Evolutionary conservation across 495 filamentous ascomycete species (phyloP).

Genomic region (Podospora pseudopauciseta): DNA sequence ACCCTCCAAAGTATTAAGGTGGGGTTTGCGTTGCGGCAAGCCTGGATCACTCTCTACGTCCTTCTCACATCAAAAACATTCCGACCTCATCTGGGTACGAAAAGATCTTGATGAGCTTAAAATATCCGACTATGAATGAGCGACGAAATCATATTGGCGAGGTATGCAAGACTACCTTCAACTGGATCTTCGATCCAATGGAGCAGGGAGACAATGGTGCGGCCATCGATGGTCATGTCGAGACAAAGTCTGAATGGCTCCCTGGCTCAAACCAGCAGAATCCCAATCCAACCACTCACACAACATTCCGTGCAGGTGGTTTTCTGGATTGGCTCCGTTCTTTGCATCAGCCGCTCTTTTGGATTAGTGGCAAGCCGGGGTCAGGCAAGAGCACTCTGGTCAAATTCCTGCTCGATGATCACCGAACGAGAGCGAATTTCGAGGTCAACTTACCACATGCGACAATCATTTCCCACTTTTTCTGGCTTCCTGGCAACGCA

Average conservation of each 20-base stretch:
- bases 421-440: neutral
- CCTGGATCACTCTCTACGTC: too few relatives aligned
- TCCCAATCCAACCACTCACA: neutral
- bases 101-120: too few relatives aligned
- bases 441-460: neutral
- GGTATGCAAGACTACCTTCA: neutral
- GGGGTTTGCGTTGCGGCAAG: too few relatives aligned
- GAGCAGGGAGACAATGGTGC: neutral
- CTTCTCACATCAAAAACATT: too few relatives aligned
- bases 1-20: too few relatives aligned
- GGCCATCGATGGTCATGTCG: neutral
- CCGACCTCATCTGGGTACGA: too few relatives aligned
- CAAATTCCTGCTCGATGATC: neutral
- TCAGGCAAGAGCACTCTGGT: neutral
- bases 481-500: neutral
- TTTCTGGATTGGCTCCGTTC: neutral
- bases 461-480: neutral
- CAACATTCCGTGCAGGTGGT: neutral
- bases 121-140: constrained; percentile 9
- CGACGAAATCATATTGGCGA: neutral
- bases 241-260: too few relatives aligned
- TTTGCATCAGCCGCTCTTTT: neutral
- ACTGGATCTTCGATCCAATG: neutral
- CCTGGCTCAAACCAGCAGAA: neutral
- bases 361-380: neutral